Conservation (phyloP, 208 protist genomes). For the Trypanosomatidae sp. region DNA sequence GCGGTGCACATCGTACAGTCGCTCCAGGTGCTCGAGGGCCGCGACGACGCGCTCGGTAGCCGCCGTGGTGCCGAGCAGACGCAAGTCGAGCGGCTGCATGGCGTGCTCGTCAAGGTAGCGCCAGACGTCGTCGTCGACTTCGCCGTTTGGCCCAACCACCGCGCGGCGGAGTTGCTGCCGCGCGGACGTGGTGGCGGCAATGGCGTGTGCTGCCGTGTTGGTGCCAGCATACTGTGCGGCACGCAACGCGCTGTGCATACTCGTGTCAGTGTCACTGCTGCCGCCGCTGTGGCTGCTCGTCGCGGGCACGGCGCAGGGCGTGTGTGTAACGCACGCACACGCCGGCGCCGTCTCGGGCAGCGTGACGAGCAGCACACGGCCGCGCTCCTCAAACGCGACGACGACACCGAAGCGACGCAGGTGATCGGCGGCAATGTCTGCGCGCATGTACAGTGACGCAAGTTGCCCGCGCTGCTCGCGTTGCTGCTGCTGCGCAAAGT, state of each 20-base stretch:
- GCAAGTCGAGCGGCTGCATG: conserved; percentile 62
- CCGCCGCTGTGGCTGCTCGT: too few species aligned
- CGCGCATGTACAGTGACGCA: conserved; percentile 53
- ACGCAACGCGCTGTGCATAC: neutral
- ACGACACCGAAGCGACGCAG: conserved; percentile 61
- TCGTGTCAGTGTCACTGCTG: neutral
- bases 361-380: conserved; percentile 58
- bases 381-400: conserved; percentile 53
- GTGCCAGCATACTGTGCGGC: neutral
- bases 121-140: conserved; percentile 59
- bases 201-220: neutral
- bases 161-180: neutral
- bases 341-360: conserved; percentile 39
- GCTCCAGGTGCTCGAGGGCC: conserved; percentile 62
- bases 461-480: conserved; percentile 44
- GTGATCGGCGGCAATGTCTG: conserved; percentile 55
- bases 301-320: too few species aligned
- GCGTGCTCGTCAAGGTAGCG: conserved; percentile 61
- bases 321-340: too few species aligned
- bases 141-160: conserved; percentile 63
- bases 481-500: conserved; percentile 49
- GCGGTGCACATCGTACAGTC: conserved; percentile 67
- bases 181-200: neutral
- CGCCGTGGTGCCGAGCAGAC: conserved; percentile 62
- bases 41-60: conserved; percentile 65